phyloP scores from a whole-genome alignment of 352 stramenopile genomes.

The Phytophthora multivora region DNA sequence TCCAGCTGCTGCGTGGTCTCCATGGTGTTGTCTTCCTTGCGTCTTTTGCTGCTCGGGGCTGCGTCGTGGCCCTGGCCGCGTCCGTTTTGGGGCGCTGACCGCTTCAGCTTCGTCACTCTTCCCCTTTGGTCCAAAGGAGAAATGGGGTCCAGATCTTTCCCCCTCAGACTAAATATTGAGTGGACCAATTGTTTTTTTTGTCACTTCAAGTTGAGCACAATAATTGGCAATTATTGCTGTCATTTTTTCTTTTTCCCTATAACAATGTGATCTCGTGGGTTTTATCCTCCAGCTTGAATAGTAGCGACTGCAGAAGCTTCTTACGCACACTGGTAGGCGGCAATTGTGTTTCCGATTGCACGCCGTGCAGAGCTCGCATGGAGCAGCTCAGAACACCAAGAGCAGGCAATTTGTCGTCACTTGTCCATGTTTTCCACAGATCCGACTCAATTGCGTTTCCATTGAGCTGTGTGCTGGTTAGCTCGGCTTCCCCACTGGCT shows the following conservation, averaged over 20 bases:
- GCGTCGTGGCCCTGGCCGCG: constrained; percentile 32
- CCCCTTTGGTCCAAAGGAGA: constrained; percentile 26
- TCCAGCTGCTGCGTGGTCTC: constrained; percentile 68
- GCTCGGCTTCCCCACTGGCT: constrained; percentile 44
- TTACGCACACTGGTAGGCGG: constrained; percentile 52
- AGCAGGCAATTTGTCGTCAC: constrained; percentile 56
- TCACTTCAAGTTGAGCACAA: constrained; percentile 32
- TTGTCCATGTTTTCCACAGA: constrained; percentile 62
- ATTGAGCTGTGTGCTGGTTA: constrained; percentile 55
- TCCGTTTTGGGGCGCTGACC: constrained; percentile 21
- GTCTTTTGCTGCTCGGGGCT: constrained; percentile 34
- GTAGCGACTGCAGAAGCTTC: constrained; percentile 60
- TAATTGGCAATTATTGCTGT: constrained; percentile 3
- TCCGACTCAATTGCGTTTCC: constrained; percentile 45
- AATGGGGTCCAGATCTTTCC: constrained; percentile 27
- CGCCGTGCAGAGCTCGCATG: constrained; percentile 41
- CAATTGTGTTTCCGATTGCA: constrained; percentile 61
- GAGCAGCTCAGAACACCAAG: constrained; percentile 52
- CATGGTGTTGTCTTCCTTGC: constrained; percentile 41
- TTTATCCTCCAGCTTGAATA: constrained; percentile 67
- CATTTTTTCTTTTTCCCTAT: constrained; percentile 8
- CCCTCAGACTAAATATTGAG: constrained; percentile 7
- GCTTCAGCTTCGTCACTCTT: constrained; percentile 40
- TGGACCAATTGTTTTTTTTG: constrained; percentile 23
- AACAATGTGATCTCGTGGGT: constrained; percentile 36